Conservation (phyloP, 352 stramenopile species). For the Saprolegnia parasitica region DNA sequence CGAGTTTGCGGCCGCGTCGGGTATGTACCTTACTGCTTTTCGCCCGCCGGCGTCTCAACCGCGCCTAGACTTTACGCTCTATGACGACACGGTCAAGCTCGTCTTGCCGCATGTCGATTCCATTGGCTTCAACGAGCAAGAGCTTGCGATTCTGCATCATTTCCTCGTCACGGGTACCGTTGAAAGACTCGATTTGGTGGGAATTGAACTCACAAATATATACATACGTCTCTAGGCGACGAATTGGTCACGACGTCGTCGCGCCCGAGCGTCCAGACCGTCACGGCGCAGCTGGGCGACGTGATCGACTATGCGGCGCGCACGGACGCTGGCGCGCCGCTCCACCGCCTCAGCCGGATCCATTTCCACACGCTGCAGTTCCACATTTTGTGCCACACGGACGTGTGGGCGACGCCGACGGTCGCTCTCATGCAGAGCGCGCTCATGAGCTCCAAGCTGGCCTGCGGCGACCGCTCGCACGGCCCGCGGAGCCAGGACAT, state of each 20-base stretch:
- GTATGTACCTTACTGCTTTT: constrained; percentile 31
- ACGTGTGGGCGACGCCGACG: constrained; percentile 62
- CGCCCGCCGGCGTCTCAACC: background rate
- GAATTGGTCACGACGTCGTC: constrained; percentile 70
- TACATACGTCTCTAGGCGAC: constrained; percentile 33
- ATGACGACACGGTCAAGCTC: constrained; percentile 72
- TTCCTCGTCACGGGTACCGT: constrained; percentile 54
- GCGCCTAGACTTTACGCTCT: constrained; percentile 63
- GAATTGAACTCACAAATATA: constrained; percentile 1
- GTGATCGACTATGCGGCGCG: constrained; percentile 49
- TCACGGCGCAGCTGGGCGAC: constrained; percentile 65
- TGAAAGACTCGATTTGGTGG: too few relatives aligned
- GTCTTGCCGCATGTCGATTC: constrained; percentile 75
- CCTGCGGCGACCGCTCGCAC: constrained; percentile 54
- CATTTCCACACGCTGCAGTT: constrained; percentile 86
- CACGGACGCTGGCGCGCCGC: constrained; percentile 37
- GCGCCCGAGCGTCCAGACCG: constrained; percentile 62
- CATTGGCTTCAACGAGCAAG: constrained; percentile 79
- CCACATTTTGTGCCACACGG: constrained; percentile 77
- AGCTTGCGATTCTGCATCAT: constrained; percentile 78
- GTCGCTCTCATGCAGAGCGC: constrained; percentile 64
- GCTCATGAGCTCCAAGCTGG: constrained; percentile 79
- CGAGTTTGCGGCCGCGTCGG: constrained; percentile 76
- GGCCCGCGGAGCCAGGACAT: constrained; percentile 46
- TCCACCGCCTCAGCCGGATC: constrained; percentile 49